Evolutionary conservation across 768 basidiomycete species (phyloP), one percentile per base, ranked within the genome.

Genomic region (Kwoniella dendrophila): DNA sequence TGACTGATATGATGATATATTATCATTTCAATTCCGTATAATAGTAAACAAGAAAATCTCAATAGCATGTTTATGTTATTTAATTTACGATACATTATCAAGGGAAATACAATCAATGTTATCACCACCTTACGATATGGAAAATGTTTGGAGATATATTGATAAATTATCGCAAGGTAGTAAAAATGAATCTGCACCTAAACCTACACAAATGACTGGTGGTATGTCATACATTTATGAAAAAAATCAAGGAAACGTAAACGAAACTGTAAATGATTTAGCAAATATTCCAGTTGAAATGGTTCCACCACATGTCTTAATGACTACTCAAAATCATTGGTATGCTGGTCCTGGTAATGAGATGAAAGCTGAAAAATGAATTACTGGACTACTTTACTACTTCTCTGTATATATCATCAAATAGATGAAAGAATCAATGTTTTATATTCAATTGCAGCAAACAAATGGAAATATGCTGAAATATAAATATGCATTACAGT

Each of bases 221-320:
- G 74, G 74, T 29, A 75, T 75, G 71, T 56, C 65, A 6, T 73
- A 75, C 64, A 61, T 75, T n/a, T 71, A 66, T 48, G 69, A 66
- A 36, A 61, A 62, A n/a, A 45, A 50, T 12, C 20, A 45, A 16
- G 52, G 58, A n/a, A 20, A 33, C 33, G n/a, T n/a, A 36, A 45
- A 38, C 18, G 55, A n/a, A n/a, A 45, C 55, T 10, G 22, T 66
- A 3, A 52, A 48, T 8, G 52, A 60, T 6, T 52, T 51, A 22
- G 64, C 72, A 1, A 58, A 66, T 49, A 66, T 73, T 6, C 74
- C 74, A 6, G 69, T 71, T 32, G 63, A 62, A 26, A 51, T 54
- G 33, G 74, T 73, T 0, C 72, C 72, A 11, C 63, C 74, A 5
- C 71, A 56, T 40, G 74, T 73, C 6, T 54, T 73, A 41, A 66